Base-by-base conservation (phyloP, 2,329 filamentous ascomycete species). In the Neofusicoccum ribis region DNA sequence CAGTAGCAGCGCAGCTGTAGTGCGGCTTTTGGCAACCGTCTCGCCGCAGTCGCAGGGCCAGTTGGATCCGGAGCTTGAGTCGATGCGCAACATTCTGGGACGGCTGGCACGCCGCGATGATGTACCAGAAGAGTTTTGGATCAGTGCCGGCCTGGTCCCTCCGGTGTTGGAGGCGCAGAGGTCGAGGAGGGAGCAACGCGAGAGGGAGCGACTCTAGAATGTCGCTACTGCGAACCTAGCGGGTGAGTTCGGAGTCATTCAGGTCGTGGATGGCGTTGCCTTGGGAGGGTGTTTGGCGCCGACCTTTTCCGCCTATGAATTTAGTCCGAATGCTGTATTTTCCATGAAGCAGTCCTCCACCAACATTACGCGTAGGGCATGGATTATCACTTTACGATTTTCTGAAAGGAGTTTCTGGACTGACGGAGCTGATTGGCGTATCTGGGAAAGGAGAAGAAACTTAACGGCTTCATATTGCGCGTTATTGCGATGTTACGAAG, bases 51-150 rank as follows among this genome's bases (percentile, higher is more conserved):
- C 41, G 51, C 60, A 52, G 47, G 20, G 12, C 41, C 46, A 58
- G 5, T 68, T 74, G 4, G 75, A 78, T 23, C 73, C 73, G 64
- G 79, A 82, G 70, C 76, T 90, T 31, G 83, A 85, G 23, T 86
- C 88, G 51, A 89, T 93, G 85, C 89, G 91, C 70, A 83, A 84
- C 59, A 89, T 96, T 52, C 83, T 95, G 41, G 87, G 89, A 69
- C 84, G 87, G 49, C 82, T 96, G 63, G 87, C 89, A 39, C 84
- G 86, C 17, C 82, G 91, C 27, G 86, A 91, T 72, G 90, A 93
- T 70, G 89, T 95, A 63, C 90, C 91, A 0, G 91, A 95, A 67
- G 88, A 92, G 68, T 93, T 90, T 88, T 96, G 92, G 92, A 77
- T 76, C 62, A 79, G 76, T 20, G 78, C 81, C 17, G 80, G 80